Conservation (phyloP, 352 stramenopile species). For the Phytophthora brassicae region DNA sequence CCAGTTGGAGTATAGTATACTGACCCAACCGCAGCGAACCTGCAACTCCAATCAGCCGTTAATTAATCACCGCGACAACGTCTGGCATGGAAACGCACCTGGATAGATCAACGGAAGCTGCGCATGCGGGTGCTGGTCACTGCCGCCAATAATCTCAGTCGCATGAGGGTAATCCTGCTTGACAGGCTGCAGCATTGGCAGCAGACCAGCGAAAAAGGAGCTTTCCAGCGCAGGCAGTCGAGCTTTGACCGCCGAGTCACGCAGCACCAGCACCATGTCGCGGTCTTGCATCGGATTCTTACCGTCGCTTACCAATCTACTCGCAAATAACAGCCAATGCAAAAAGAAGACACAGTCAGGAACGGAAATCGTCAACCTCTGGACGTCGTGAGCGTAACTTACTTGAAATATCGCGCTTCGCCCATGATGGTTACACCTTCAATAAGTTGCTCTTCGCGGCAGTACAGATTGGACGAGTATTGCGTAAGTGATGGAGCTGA, state of each 20-base stretch:
- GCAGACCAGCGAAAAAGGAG: slow-evolving; percentile 36
- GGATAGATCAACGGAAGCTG: slow-evolving; percentile 60
- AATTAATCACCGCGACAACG: too few species aligned
- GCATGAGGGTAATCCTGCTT: slow-evolving; percentile 29
- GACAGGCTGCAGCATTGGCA: slow-evolving; percentile 35
- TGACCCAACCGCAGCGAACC: slow-evolving; percentile 68
- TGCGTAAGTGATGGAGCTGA: slow-evolving; percentile 70
- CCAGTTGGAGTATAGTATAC: slow-evolving; percentile 74
- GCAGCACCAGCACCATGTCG: slow-evolving; percentile 68
- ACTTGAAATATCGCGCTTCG: slow-evolving; percentile 66
- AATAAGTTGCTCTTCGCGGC: slow-evolving; percentile 41
- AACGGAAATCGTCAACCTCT: not conserved
- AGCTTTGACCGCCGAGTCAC: slow-evolving; percentile 46
- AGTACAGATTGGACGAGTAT: slow-evolving; percentile 81
- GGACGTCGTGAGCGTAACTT: slow-evolving; percentile 15
- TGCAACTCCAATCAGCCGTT: slow-evolving; percentile 21
- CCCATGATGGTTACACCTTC: slow-evolving; percentile 48
- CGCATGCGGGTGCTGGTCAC: slow-evolving; percentile 43
- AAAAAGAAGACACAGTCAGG: not conserved
- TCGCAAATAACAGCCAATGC: not conserved
- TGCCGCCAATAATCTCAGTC: slow-evolving; percentile 64
- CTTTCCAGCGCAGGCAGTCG: slow-evolving; percentile 43
- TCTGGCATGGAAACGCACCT: slow-evolving; percentile 31
- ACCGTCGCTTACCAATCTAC: slow-evolving; percentile 57
- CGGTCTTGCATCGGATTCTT: slow-evolving; percentile 51